Evolutionary conservation across 257 asterid genomes (phyloP).

Genomic region (Datura wrightii): DNA sequence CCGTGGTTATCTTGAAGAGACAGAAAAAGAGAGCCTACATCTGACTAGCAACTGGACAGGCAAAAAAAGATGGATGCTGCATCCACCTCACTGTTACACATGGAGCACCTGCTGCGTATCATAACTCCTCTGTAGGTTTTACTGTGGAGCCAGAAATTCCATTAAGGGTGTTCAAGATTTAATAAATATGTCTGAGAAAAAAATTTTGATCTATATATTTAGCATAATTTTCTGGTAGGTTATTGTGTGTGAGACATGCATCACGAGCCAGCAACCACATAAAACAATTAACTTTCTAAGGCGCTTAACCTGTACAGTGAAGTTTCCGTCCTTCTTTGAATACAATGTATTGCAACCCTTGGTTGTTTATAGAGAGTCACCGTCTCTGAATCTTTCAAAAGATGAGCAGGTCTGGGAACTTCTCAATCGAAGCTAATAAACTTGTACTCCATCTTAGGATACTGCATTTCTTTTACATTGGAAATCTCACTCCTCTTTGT

Average conservation of each 20-base stretch:
- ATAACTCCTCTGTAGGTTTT: not conserved
- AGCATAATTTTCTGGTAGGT: no score
- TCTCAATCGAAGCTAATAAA: not conserved
- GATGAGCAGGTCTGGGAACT: not conserved
- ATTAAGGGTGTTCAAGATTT: no score
- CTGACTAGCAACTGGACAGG: not conserved
- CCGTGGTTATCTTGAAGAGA: not conserved
- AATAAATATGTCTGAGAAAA: no score
- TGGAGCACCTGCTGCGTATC: not conserved
- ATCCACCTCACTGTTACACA: not conserved
- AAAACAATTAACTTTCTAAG: not conserved
- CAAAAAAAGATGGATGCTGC: not conserved
- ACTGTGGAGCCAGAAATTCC: no score
- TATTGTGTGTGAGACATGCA: no score
- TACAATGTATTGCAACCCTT: not conserved
- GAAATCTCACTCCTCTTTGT: not conserved
- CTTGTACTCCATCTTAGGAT: not conserved
- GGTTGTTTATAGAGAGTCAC: not conserved
- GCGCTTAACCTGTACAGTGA: not conserved
- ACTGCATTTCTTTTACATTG: conserved; percentile 19
- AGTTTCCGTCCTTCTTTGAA: not conserved
- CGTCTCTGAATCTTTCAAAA: not conserved
- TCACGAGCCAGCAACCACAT: no score
- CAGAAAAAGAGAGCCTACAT: not conserved
- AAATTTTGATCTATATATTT: no score